phyloP scores from a whole-genome alignment of 306 rosid species.

The Ammopiptanthus mongolicus region DNA sequence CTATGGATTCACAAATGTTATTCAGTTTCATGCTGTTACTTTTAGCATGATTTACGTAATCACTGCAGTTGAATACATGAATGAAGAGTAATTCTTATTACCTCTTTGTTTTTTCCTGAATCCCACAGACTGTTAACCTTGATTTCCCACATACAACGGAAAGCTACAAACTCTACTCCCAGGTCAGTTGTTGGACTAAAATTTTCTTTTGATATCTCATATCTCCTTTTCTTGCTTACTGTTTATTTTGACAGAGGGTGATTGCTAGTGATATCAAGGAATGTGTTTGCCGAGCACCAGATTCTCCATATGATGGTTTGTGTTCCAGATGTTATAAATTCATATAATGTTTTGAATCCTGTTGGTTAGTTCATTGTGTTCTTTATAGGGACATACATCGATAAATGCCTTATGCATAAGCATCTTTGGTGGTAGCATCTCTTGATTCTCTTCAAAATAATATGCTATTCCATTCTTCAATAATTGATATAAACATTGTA shows the following conservation, averaged over 20 bases:
- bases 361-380: not conserved
- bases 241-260: slow-evolving; percentile 65
- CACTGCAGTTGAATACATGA: not conserved
- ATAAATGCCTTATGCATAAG: not conserved
- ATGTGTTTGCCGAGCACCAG: slow-evolving; percentile 98
- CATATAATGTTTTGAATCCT: slow-evolving; percentile 6
- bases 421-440: not conserved
- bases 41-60: not conserved
- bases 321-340: slow-evolving; percentile 7
- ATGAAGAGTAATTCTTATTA: not conserved
- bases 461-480: not conserved
- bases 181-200: slow-evolving; percentile 51
- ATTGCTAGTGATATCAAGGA: slow-evolving; percentile 97
- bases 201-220: not conserved
- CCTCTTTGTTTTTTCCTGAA: slow-evolving; percentile 10
- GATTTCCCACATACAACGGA: slow-evolving; percentile 91
- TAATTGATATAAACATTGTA: not conserved
- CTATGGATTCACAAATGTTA: not conserved
- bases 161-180: slow-evolving; percentile 86
- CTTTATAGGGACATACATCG: not conserved
- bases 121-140: slow-evolving; percentile 68
- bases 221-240: slow-evolving; percentile 16
- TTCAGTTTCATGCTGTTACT: not conserved
- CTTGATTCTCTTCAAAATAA: not conserved
- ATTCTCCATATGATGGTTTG: slow-evolving; percentile 96